phyloP scores from a whole-genome alignment of 192 early-diverging fungal genomes.

The Linnemannia elongata region DNA sequence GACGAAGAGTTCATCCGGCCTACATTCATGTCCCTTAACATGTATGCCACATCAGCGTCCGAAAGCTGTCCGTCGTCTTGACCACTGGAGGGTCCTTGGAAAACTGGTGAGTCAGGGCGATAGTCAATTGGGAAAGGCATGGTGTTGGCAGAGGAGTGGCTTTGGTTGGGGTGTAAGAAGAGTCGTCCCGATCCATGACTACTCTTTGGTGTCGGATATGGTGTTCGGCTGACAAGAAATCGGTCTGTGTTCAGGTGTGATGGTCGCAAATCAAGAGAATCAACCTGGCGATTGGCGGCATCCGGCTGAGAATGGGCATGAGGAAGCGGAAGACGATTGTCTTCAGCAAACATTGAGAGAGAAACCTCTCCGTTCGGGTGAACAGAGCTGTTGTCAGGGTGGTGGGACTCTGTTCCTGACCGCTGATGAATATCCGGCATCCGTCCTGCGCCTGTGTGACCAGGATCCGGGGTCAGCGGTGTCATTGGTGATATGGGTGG shows the following conservation, averaged over 20 bases:
- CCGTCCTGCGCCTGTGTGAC: not conserved
- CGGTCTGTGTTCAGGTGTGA: not conserved
- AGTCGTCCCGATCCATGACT: slow-evolving; percentile 13
- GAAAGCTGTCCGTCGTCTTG: slow-evolving; percentile 46
- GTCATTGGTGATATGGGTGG: slow-evolving; percentile 41
- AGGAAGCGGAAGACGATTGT: not conserved
- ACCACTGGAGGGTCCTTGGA: slow-evolving; percentile 41
- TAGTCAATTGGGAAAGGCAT: slow-evolving; percentile 13
- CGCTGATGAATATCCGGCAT: slow-evolving; percentile 3
- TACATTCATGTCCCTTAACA: slow-evolving; percentile 52
- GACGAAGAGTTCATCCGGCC: slow-evolving; percentile 17
- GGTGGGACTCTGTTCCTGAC: not conserved
- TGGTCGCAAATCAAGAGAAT: not conserved
- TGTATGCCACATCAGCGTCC: slow-evolving; percentile 54
- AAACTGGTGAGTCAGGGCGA: slow-evolving; percentile 48
- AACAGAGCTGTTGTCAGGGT: not conserved
- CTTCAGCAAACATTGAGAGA: not conserved
- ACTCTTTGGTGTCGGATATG: slow-evolving; percentile 39
- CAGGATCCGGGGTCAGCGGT: slow-evolving; percentile 34
- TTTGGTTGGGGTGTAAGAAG: slow-evolving; percentile 13
- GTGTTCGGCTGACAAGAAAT: slow-evolving; percentile 17
- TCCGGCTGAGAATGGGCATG: not conserved
- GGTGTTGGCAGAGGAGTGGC: not conserved
- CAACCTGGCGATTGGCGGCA: not conserved
- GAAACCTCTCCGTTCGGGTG: not conserved